phyloP scores from a whole-genome alignment of 1,284 basidiomycete genomes.

The Stereum hirsutum region DNA sequence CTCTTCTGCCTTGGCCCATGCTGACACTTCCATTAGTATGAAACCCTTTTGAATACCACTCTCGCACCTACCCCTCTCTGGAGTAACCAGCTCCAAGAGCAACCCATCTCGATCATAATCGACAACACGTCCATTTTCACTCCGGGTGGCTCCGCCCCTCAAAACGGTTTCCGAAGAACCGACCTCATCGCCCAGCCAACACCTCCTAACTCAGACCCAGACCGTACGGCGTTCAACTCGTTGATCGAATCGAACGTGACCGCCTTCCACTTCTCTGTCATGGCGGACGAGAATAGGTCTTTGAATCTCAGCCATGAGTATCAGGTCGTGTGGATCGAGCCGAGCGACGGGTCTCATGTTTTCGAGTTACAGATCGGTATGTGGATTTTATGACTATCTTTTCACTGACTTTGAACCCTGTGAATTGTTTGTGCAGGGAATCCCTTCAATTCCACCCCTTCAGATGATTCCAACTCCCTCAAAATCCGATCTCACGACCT shows the following conservation, averaged over 20 bases:
- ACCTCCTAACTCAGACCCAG: constrained; percentile 18
- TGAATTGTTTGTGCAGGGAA: constrained; percentile 27
- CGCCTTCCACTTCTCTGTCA: constrained; percentile 48
- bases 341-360: constrained; percentile 44
- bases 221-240: constrained; percentile 28
- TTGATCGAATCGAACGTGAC: constrained; percentile 35
- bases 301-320: constrained; percentile 51
- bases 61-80: constrained; percentile 40
- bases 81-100: constrained; percentile 28
- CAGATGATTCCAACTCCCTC: constrained; percentile 31
- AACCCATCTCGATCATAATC: constrained; percentile 40
- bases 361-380: constrained; percentile 48
- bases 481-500: constrained; percentile 44
- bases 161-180: constrained; percentile 48
- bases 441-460: constrained; percentile 38
- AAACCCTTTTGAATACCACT: constrained; percentile 29
- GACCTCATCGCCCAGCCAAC: constrained; percentile 41
- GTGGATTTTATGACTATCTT: constrained; percentile 4
- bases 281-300: constrained; percentile 29
- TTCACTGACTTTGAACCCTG: neutral
- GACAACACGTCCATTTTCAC: constrained; percentile 51
- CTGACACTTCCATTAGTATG: constrained; percentile 28
- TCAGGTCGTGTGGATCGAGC: constrained; percentile 54
- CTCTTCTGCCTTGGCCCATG: neutral
- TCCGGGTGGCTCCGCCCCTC: constrained; percentile 38